These are phyloP conservation scores for Hypoxylon sp. DNA, from an alignment of 2,329 filamentous ascomycete genomes.

Conservation along the genomic window DNA sequence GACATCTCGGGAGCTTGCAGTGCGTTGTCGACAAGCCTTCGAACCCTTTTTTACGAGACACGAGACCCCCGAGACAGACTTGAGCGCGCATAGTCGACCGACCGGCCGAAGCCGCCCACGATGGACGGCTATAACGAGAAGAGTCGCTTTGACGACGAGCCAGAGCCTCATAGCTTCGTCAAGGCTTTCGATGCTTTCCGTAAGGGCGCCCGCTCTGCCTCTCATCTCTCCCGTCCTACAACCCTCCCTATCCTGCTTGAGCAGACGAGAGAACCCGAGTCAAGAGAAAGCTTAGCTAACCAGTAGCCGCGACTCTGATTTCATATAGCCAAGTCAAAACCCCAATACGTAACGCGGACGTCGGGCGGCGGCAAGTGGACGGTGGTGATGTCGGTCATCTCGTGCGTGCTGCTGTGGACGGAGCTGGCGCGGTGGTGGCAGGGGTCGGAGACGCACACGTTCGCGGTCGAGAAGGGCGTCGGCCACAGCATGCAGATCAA, in stretches of 20 bases:
- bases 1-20: slow-evolving; percentile 43
- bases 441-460: slow-evolving; percentile 87
- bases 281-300: slow-evolving; percentile 39
- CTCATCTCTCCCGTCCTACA: slow-evolving; percentile 2
- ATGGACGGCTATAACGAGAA: slow-evolving; percentile 85
- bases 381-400: slow-evolving; percentile 80
- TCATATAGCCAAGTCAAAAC: slow-evolving; percentile 87
- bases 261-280: background rate
- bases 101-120: slow-evolving; percentile 28
- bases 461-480: slow-evolving; percentile 92
- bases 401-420: slow-evolving; percentile 78
- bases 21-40: slow-evolving; percentile 32
- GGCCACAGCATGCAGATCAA: slow-evolving; percentile 92
- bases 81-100: too few relatives aligned
- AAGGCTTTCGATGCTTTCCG: slow-evolving; percentile 97
- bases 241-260: background rate
- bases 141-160: slow-evolving; percentile 78
- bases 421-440: slow-evolving; percentile 87
- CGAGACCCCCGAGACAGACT: background rate
- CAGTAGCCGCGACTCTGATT: background rate
- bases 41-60: background rate
- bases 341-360: slow-evolving; percentile 88
- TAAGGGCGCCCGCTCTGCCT: slow-evolving; percentile 59
- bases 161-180: slow-evolving; percentile 75
- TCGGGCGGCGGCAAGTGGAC: slow-evolving; percentile 95